Conservation (phyloP, 2,329 filamentous ascomycete species). For the Hyphodiscus sp. region DNA sequence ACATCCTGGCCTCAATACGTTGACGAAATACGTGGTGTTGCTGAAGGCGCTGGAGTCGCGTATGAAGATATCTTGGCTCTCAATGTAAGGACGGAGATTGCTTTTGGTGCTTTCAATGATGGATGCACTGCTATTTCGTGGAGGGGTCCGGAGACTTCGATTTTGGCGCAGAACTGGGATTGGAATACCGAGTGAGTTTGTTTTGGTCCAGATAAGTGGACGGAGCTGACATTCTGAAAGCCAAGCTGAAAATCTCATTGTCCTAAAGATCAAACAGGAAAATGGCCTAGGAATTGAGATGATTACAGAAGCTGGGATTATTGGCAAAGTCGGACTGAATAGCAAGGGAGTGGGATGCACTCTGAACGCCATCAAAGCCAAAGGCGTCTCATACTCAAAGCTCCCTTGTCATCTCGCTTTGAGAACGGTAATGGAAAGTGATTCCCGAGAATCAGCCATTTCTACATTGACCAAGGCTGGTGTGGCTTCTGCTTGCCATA, state of each 20-base stretch:
- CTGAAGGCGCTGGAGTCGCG: slow-evolving; percentile 35
- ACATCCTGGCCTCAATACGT: slow-evolving; percentile 16
- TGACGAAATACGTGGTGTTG: slow-evolving; percentile 38
- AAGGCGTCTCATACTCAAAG: slow-evolving; percentile 39
- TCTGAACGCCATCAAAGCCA: slow-evolving; percentile 48
- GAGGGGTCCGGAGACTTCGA: slow-evolving; percentile 20
- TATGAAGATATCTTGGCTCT: slow-evolving; percentile 42
- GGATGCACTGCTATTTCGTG: slow-evolving; percentile 44
- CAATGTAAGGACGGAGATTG: slow-evolving; percentile 46
- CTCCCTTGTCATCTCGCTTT: slow-evolving; percentile 50
- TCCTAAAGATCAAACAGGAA: slow-evolving; percentile 16
- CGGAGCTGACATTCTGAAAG: slow-evolving; percentile 1
- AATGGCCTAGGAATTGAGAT: slow-evolving; percentile 15
- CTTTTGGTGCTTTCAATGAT: slow-evolving; percentile 43
- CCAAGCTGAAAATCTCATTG: slow-evolving; percentile 18
- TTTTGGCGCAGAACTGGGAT: slow-evolving; percentile 28
- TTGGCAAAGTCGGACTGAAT: slow-evolving; percentile 48
- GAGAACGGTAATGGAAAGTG: slow-evolving; percentile 44
- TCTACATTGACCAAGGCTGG: slow-evolving; percentile 37
- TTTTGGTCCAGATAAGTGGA: background rate
- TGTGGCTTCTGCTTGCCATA: slow-evolving; percentile 47
- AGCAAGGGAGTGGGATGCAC: slow-evolving; percentile 45
- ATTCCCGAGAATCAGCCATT: slow-evolving; percentile 39
- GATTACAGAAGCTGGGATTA: slow-evolving; percentile 24
- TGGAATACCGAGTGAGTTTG: slow-evolving; percentile 17